Evolutionary conservation across 164 flowering plant genomes (phyloP).

Genomic region (Umbellularia californica): DNA sequence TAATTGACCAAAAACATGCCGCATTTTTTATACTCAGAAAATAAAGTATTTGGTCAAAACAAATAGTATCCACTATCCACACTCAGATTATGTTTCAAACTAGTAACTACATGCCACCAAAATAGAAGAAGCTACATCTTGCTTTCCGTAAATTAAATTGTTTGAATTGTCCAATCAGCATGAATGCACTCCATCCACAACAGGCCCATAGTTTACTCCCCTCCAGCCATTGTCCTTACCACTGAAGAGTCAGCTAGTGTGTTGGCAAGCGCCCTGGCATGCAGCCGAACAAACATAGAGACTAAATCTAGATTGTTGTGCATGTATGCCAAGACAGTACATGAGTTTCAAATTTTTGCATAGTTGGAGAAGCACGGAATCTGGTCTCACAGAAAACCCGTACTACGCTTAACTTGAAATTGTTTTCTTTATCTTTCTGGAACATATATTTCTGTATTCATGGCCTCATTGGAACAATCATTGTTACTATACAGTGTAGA

Average conservation of each 20-base stretch:
- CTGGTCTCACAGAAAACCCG: neutral
- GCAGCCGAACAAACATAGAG: too few relatives aligned
- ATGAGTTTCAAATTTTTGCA: neutral
- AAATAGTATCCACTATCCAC: too few relatives aligned
- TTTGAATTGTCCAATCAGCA: neutral
- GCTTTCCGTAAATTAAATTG: neutral
- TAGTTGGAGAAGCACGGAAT: neutral
- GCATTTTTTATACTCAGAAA: neutral
- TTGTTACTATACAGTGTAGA: neutral
- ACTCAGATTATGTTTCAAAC: too few relatives aligned
- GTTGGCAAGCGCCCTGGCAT: too few relatives aligned
- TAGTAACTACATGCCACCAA: too few relatives aligned
- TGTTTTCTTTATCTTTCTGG: neutral
- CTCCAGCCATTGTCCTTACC: too few relatives aligned
- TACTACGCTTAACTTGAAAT: neutral
- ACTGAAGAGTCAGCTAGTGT: too few relatives aligned
- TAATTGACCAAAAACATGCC: neutral
- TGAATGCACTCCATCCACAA: neutral
- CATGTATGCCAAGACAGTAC: neutral
- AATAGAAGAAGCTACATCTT: too few relatives aligned
- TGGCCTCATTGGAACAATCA: neutral
- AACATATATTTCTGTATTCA: neutral
- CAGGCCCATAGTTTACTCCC: neutral
- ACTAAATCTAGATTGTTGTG: neutral
- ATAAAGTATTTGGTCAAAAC: too few relatives aligned